These are phyloP conservation scores for Boletus patriciae DNA, from an alignment of 768 basidiomycete genomes.

Conservation along the genomic window DNA sequence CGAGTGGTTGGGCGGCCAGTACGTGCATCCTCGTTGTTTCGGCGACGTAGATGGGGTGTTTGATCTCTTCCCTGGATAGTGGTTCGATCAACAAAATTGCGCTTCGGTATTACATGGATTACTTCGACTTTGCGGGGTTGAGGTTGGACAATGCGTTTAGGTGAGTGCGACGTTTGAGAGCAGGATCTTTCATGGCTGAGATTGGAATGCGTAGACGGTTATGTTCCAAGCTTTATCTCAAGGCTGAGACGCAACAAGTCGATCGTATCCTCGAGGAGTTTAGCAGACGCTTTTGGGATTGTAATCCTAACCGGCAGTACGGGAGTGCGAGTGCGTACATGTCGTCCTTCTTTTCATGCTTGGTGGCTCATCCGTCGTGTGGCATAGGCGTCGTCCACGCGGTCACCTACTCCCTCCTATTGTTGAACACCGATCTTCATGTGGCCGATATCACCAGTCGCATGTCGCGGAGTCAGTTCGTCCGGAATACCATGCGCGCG, in stretches of 20 bases:
- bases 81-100: conserved; percentile 73
- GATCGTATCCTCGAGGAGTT: conserved; percentile 95
- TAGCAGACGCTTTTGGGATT: conserved; percentile 86
- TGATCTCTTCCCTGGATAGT: conserved; percentile 40
- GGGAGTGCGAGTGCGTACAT: conserved; percentile 74
- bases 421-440: conserved; percentile 97
- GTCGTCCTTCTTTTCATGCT: background rate
- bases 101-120: conserved; percentile 77
- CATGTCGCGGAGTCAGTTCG: conserved; percentile 92
- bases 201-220: conserved; percentile 53
- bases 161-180: conserved; percentile 38
- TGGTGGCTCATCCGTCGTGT: conserved; percentile 2
- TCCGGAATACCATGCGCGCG: conserved; percentile 85
- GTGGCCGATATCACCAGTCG: conserved; percentile 85
- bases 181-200: background rate
- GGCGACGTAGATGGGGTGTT: background rate
- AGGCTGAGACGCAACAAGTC: conserved; percentile 96
- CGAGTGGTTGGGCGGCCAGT: conserved; percentile 94
- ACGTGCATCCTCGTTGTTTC: conserved; percentile 39
- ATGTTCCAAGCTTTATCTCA: conserved; percentile 89
- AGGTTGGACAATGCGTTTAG: conserved; percentile 89
- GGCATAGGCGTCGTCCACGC: conserved; percentile 87
- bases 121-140: conserved; percentile 83
- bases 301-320: conserved; percentile 79
- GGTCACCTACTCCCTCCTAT: conserved; percentile 86